These are phyloP conservation scores for Colletotrichum liaoningense DNA, from an alignment of 2,329 filamentous ascomycete genomes.

Conservation along the genomic window DNA sequence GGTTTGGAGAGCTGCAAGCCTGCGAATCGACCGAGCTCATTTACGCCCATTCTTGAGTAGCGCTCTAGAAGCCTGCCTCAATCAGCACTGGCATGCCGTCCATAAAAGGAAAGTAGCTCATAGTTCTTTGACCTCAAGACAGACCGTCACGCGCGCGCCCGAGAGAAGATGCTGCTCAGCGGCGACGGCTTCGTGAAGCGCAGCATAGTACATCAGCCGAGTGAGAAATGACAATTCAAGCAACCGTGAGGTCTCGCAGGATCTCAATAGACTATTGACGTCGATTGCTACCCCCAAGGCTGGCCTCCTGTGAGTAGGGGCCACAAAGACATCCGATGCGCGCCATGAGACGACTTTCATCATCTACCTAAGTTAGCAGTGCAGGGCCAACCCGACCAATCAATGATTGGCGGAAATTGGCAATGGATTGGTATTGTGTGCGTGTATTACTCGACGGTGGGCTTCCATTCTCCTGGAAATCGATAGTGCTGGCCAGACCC, in stretches of 20 bases:
- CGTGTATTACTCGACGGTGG: conserved; percentile 15
- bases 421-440: conserved; percentile 11
- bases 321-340: conserved; percentile 11
- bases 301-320: background rate
- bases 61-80: conserved; percentile 35
- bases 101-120: conserved; percentile 25
- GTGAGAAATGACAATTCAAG: conserved; percentile 20
- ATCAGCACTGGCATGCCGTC: conserved; percentile 33
- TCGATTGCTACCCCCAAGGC: conserved; percentile 17
- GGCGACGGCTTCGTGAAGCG: conserved; percentile 7
- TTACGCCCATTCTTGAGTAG: conserved; percentile 26
- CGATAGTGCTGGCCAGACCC: conserved; percentile 34
- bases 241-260: conserved; percentile 37
- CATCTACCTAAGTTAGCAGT: conserved; percentile 3
- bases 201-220: conserved; percentile 3
- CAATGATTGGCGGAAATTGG: conserved; percentile 36
- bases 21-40: conserved; percentile 13
- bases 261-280: conserved; percentile 40
- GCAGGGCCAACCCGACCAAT: conserved; percentile 24
- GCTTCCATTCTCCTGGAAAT: conserved; percentile 27
- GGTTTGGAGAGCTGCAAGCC: conserved; percentile 31
- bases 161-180: background rate
- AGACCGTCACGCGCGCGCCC: background rate
- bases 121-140: background rate
- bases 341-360: conserved; percentile 20